Base-by-base conservation (phyloP, 116 monocot genomes). In the Trichopus zeylanicus region DNA sequence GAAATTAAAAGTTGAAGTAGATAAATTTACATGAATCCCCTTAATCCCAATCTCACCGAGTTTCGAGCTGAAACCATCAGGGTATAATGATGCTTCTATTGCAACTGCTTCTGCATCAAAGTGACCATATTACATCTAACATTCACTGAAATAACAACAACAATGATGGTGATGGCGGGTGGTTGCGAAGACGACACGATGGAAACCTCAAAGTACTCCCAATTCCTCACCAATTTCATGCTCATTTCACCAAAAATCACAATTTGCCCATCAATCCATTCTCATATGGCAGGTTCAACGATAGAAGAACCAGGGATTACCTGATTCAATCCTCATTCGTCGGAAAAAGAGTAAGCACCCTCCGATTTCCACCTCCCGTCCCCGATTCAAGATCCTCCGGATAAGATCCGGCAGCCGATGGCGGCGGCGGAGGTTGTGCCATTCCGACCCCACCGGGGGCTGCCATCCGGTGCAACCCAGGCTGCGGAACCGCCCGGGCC, bases 311-410 rank as follows among this genome's bases (percentile, higher is more conserved):
- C 51, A 28, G 10, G 53, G 28, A 53, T 12, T 15, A 53, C 28
- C 53, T 57, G 18, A 18, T 39, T 80, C 65, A 83, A 48, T 76
- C 75, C 12, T 80, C 74, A 30, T 77, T 65, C 0, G 76, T 83
- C 8, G 91, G 91, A 51, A 91, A 91, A 11, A 91, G 80, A 9
- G 86, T 86, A 7, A 91, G 70, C 66, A 69, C 80, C 57, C 72
- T 79, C 53, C 86, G 56, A 27, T 37, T 60, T 15, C 61, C 78
- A 2, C 74, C 38, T 16, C 63, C 69, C 8, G 34, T 53, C 5
- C 55, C 68, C 9, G 67, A 64, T 27, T 82, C 85, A 51, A 70
- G 59, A 54, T 74, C 82, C 1, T 63, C 82, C n/a, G 8, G 42
- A 46, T 74, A 78, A 7, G 63, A 37, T 5, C 24, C 12, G 9